Evolutionary conservation across 495 filamentous ascomycete species (phyloP), one percentile per base, ranked within the genome.

Genomic region (Haplographium delicatum): DNA sequence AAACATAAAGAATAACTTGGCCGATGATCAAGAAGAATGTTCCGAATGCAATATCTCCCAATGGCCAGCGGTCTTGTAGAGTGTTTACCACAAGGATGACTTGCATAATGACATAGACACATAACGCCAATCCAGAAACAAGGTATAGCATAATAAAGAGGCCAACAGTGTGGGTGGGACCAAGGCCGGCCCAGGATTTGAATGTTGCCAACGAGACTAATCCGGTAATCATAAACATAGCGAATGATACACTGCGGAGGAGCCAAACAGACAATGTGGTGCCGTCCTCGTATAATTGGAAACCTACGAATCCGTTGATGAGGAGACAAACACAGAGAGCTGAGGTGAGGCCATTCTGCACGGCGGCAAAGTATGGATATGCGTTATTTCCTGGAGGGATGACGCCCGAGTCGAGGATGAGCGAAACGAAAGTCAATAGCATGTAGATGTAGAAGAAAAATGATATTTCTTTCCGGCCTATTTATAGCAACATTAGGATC

Each of bases 261-360:
- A 96, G 80, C 93, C 91, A 99, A 24, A 99, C 82, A 0, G 91
- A 96, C 28, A 96, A 75, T 6, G 84, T 83, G 1, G 93, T 99
- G n/a, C 93, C 93, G 65, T 99, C 93, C 67, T 99, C 93, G 66
- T 97, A 99, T 4, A 99, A 78, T 69, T 97, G 94, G 70, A 97
- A 99, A 28, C 93, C 93, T 33, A 99, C 91, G 64, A 99, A 99
- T 24, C 94, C 93, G 65, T 97, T 97, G 74, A 99, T 86, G 48
- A 97, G 71, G 33, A 99, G 74, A 67, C 85, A 94, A 8, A 86
- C 91, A 64, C 89, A 87, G 16, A 93, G 72, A 9, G 93, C 89
- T 15, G 89, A 95, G n/a, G 82, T 72, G 50, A 99, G 75, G n/a
- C 94, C 93, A 53, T 81, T 81, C 62, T 99, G 93, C 11, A 84